phyloP scores from a whole-genome alignment of 371 early-diverging fungal species.

The Lichtheimia ornata region DNA sequence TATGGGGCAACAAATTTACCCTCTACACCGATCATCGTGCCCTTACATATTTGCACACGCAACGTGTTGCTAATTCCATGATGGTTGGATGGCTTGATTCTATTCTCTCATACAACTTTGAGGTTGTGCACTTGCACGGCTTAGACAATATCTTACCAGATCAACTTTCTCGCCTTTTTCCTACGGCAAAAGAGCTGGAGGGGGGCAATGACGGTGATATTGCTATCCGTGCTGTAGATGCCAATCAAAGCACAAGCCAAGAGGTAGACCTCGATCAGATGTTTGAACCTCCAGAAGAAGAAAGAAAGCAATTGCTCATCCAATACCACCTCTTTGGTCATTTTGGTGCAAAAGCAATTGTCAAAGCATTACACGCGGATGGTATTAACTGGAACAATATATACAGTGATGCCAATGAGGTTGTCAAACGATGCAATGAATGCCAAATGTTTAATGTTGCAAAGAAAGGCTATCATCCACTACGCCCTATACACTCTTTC shows the following conservation, averaged over 20 bases:
- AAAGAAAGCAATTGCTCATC: too few relatives aligned
- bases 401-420: constrained; percentile 14
- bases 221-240: too few relatives aligned
- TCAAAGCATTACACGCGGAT: not conserved
- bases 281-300: too few relatives aligned
- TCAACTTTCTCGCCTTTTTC: too few relatives aligned
- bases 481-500: constrained; percentile 15
- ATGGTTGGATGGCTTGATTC: constrained; percentile 25
- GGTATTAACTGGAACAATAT: constrained; percentile 19
- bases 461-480: constrained; percentile 19
- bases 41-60: constrained; percentile 18
- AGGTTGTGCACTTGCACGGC: too few relatives aligned
- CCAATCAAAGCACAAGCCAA: too few relatives aligned
- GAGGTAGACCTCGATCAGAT: too few relatives aligned
- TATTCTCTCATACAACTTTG: not conserved
- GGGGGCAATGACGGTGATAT: too few relatives aligned
- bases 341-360: too few relatives aligned
- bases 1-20: constrained; percentile 24
- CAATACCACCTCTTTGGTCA: too few relatives aligned
- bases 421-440: constrained; percentile 9
- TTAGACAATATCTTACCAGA: too few relatives aligned
- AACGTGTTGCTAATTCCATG: constrained; percentile 25
- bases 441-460: constrained; percentile 18
- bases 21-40: constrained; percentile 27
- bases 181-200: too few relatives aligned